Conservation (phyloP, 2,329 filamentous ascomycete species). For the Stachybotrys elegans region DNA sequence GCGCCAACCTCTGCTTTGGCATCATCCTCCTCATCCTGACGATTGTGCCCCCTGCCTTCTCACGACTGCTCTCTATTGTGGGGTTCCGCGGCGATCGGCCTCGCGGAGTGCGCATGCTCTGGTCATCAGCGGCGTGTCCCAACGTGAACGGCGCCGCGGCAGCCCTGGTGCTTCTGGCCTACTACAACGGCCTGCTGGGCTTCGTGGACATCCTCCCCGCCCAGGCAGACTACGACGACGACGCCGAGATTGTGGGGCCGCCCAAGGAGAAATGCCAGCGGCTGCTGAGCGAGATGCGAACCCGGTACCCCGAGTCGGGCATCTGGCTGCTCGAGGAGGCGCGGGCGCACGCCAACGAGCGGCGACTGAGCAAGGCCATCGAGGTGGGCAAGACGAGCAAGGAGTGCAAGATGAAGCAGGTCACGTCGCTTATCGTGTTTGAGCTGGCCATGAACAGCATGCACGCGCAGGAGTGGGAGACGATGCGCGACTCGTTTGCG, state of each 20-base stretch:
- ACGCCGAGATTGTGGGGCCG: slow-evolving; percentile 62
- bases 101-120: slow-evolving; percentile 78
- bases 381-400: slow-evolving; percentile 54
- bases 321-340: slow-evolving; percentile 90
- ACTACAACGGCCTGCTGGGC: slow-evolving; percentile 82
- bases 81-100: slow-evolving; percentile 88
- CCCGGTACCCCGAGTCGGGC: slow-evolving; percentile 72
- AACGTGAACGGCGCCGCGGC: slow-evolving; percentile 94
- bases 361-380: slow-evolving; percentile 63
- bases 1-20: slow-evolving; percentile 84
- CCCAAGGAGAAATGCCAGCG: slow-evolving; percentile 62
- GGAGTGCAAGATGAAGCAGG: slow-evolving; percentile 76
- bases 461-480: slow-evolving; percentile 71
- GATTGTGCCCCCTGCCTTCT: slow-evolving; percentile 86
- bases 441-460: slow-evolving; percentile 75
- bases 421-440: slow-evolving; percentile 79
- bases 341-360: slow-evolving; percentile 64
- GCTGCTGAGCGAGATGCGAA: slow-evolving; percentile 69
- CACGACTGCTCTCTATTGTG: slow-evolving; percentile 78
- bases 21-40: slow-evolving; percentile 82
- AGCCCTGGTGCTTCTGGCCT: slow-evolving; percentile 73
- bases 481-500: slow-evolving; percentile 71
- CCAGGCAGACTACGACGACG: slow-evolving; percentile 43
- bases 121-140: slow-evolving; percentile 78
- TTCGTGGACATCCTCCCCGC: slow-evolving; percentile 82